phyloP scores from a whole-genome alignment of 2,329 filamentous ascomycete genomes.

The Arthrinium phaeospermum region DNA sequence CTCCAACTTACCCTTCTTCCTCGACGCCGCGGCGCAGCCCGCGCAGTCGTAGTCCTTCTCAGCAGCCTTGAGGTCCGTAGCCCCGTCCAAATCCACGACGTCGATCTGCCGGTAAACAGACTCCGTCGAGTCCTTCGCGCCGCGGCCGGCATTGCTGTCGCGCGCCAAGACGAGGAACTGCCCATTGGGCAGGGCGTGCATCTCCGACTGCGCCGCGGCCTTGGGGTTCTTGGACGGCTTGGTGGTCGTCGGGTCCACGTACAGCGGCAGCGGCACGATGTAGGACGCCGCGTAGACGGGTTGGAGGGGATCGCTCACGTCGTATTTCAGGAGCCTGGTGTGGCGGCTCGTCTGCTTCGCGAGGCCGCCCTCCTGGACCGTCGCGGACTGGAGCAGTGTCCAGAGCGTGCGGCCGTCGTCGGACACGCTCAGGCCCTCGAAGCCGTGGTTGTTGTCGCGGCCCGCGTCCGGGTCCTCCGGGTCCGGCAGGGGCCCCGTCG shows the following conservation, averaged over 20 bases:
- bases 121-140: constrained; percentile 50
- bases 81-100: constrained; percentile 66
- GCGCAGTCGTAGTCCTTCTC: constrained; percentile 41
- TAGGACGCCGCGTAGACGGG: constrained; percentile 64
- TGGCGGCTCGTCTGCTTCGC: constrained; percentile 59
- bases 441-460: constrained; percentile 76
- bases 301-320: constrained; percentile 51
- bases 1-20: constrained; percentile 57
- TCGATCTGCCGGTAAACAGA: constrained; percentile 73
- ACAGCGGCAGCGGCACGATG: constrained; percentile 68
- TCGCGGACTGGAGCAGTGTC: constrained; percentile 69
- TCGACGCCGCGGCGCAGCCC: constrained; percentile 35
- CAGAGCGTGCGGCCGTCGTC: constrained; percentile 68
- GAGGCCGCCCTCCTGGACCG: constrained; percentile 62
- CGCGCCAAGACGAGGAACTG: constrained; percentile 72
- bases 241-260: constrained; percentile 51
- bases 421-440: constrained; percentile 71
- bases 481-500: constrained; percentile 45
- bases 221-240: constrained; percentile 50
- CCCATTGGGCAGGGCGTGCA: constrained; percentile 65
- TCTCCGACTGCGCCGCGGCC: constrained; percentile 71
- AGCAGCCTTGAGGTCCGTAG: constrained; percentile 64
- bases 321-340: constrained; percentile 68
- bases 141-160: constrained; percentile 66
- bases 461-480: constrained; percentile 66